Conservation (phyloP, 192 early-diverging fungal genomes). For the Jimgerdemannia lactiflua region DNA sequence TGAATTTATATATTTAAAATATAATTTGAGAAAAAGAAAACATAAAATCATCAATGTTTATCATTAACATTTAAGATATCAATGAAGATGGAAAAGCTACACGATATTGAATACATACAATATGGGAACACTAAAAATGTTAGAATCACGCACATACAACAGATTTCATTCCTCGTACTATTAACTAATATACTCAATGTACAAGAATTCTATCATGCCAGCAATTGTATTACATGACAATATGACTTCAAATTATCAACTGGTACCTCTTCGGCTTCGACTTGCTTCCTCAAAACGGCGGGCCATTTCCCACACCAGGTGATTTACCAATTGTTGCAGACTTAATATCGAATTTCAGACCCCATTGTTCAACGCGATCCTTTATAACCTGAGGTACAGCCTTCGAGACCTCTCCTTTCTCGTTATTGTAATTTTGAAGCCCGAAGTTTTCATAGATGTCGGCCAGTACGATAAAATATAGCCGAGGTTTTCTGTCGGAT, state of each 20-base stretch:
- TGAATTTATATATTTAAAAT: no score
- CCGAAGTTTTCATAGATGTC: neutral
- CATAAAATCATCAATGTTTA: no score
- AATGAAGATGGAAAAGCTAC: no score
- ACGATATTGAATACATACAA: no score
- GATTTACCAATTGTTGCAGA: neutral
- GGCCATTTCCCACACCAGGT: neutral
- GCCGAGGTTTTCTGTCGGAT: neutral
- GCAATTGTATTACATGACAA: neutral
- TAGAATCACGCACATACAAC: no score
- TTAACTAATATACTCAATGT: neutral
- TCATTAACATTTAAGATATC: no score
- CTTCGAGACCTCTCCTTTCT: neutral
- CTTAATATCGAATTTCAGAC: neutral
- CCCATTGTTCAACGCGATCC: neutral
- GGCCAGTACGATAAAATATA: neutral
- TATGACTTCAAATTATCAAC: neutral
- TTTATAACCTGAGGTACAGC: neutral
- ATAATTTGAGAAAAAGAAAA: no score
- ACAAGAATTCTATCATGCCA: neutral
- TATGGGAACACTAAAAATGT: no score
- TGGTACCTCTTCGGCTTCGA: neutral
- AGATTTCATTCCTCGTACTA: no score
- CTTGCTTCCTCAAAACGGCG: neutral
- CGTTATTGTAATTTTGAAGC: neutral